Evolutionary conservation across 140 eudicot species (phyloP), one percentile per base, ranked within the genome.

Genomic region (Flaveria floridana): DNA sequence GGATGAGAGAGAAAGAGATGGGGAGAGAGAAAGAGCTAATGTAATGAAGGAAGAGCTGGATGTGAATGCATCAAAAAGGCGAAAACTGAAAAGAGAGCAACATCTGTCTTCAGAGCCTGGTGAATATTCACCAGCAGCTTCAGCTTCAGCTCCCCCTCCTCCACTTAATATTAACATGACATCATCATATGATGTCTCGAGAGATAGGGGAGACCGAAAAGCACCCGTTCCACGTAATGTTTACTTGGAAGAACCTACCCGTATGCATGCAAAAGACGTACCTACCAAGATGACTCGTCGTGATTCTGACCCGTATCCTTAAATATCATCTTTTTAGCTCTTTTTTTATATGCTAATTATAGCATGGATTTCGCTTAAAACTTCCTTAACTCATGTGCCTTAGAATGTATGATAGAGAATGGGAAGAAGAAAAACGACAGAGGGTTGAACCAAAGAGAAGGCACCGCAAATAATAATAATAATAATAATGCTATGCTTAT

Each of bases 381-480:
- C 34, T 16, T 65, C 89, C 96, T 86, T 89, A 80, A 92, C 83
- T 42, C 7, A 12, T 23, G 10, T 58, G 8, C 51, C 63, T 51
- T 76, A 89, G 98, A 74, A 82, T 94, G 79, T 90, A 88, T 47
- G 99, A 90, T 78, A 86, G 97, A 78, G 99, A 94, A 44, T 94
- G 95, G 97, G 99, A 94, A 51, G 99, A 94, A 15, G 96, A 94
- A 68, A 94, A 94, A 82, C 84, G 99, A 64, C 94, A 82, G 75
- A 85, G 99, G 81, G 89, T 72, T n/a, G 99, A 93, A 73, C 94
- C 88, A 25, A 94, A 94, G 83, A 86, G 99, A 81, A 68, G 97
- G 82, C 97, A 94, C 68, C 84, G 97, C 23, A 94, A 94, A 72
- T 94, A 85, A 15, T 18, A 12, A 15, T 3, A 12, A 15, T 3